These are phyloP conservation scores for Thalassiosira profunda DNA, from an alignment of 108 stramenopile species.

Conservation along the genomic window DNA sequence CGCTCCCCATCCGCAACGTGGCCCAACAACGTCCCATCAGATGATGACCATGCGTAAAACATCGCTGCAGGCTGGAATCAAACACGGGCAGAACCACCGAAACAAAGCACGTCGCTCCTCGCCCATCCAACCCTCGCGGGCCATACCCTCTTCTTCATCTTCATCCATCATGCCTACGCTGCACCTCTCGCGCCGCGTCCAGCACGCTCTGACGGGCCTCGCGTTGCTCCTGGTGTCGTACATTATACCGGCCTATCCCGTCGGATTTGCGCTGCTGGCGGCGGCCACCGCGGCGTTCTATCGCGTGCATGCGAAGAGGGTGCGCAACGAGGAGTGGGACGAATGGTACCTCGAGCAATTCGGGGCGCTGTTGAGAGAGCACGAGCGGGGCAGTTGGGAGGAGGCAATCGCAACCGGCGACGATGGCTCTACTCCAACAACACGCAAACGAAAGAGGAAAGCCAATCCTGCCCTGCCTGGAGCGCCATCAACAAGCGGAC, in stretches of 20 bases:
- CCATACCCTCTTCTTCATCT: too few relatives aligned
- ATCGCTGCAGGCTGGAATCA: too few relatives aligned
- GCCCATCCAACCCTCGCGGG: too few relatives aligned
- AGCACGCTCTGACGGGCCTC: constrained; percentile 37
- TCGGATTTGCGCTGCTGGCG: constrained; percentile 24
- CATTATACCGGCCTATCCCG: constrained; percentile 39
- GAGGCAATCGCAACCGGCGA: neutral
- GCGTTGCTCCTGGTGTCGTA: constrained; percentile 33
- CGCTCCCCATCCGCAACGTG: too few relatives aligned
- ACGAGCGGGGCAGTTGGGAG: constrained; percentile 44
- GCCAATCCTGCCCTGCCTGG: neutral
- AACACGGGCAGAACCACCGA: too few relatives aligned
- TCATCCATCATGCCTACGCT: constrained; percentile 9
- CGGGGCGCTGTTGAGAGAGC: constrained; percentile 29
- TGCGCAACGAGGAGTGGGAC: constrained; percentile 19
- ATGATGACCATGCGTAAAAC: too few relatives aligned
- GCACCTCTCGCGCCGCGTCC: constrained; percentile 37
- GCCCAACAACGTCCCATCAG: too few relatives aligned
- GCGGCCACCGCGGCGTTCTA: constrained; percentile 20
- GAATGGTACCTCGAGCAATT: constrained; percentile 39
- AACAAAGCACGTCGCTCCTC: too few relatives aligned
- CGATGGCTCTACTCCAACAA: neutral
- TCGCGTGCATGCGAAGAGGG: constrained; percentile 19
- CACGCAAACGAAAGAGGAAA: neutral
- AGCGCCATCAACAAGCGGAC: neutral